phyloP scores from a whole-genome alignment of 2,329 filamentous ascomycete genomes.

The Aureobasidium uvarum region DNA sequence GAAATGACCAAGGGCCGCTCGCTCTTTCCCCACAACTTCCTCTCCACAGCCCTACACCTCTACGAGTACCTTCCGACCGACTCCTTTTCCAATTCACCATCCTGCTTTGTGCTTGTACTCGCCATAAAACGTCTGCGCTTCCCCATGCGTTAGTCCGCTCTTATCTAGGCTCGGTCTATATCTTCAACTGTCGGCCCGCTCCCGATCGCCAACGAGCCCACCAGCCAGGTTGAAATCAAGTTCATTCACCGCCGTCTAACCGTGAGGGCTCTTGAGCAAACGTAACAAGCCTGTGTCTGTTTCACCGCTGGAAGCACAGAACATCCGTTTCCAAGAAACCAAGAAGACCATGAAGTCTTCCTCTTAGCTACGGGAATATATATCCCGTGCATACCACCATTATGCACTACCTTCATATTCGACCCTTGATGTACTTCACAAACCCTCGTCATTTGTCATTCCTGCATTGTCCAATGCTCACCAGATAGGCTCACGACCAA shows the following conservation, averaged over 20 bases:
- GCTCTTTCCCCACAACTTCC: slow-evolving; percentile 4
- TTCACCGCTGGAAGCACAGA: slow-evolving; percentile 21
- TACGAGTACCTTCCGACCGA: not conserved
- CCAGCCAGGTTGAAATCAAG: slow-evolving; percentile 12
- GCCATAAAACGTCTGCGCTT: slow-evolving; percentile 4
- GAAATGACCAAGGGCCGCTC: not conserved
- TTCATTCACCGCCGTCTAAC: slow-evolving; percentile 8
- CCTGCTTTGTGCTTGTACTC: not conserved
- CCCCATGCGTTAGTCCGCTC: not conserved
- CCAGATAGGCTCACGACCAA: not conserved
- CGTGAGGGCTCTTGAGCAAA: not conserved
- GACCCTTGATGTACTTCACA: not conserved
- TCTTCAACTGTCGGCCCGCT: slow-evolving; percentile 21
- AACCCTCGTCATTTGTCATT: not conserved
- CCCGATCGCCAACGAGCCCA: slow-evolving; percentile 4
- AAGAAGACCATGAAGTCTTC: slow-evolving; percentile 1
- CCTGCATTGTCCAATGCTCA: not conserved
- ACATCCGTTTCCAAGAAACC: slow-evolving; percentile 8
- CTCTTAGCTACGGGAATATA: not conserved
- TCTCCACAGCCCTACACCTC: not conserved
- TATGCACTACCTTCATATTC: not conserved
- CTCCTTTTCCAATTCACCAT: slow-evolving; percentile 5
- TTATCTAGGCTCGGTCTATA: slow-evolving; percentile 20
- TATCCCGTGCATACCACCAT: not conserved
- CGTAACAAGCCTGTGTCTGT: not conserved